A percentile compares a stretch with the other conserved stretches of the same genome.
phyloP scores from a whole-genome alignment of 352 stramenopile genomes.

The Phytophthora citrophthora region DNA sequence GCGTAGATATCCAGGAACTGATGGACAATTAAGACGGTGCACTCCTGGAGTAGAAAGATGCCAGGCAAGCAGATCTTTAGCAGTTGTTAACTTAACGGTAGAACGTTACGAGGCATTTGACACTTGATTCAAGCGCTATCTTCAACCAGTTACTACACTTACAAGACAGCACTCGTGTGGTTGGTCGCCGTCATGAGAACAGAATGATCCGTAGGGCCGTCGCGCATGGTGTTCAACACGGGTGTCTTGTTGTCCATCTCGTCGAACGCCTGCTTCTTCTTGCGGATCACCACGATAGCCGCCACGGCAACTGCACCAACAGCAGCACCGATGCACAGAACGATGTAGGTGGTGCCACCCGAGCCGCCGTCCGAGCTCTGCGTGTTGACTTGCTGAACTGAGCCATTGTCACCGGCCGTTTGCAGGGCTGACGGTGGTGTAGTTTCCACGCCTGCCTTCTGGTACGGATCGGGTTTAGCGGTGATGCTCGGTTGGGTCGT shows the following conservation, averaged over 20 bases:
- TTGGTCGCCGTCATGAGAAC: slow-evolving; percentile 63
- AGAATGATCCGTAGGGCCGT: slow-evolving; percentile 20
- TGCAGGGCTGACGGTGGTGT: slow-evolving; percentile 12
- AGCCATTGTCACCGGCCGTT: slow-evolving; percentile 18
- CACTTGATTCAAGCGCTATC: slow-evolving; percentile 1
- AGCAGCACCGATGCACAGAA: slow-evolving; percentile 25
- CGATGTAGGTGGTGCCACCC: slow-evolving; percentile 16
- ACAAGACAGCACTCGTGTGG: slow-evolving; percentile 48
- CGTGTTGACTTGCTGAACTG: slow-evolving; percentile 37
- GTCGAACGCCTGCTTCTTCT: slow-evolving; percentile 66
- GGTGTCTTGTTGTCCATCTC: slow-evolving; percentile 67
- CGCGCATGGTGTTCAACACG: slow-evolving; percentile 23
- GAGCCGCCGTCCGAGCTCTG: slow-evolving; percentile 13
- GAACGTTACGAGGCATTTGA: slow-evolving; percentile 18
- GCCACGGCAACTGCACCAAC: slow-evolving; percentile 44
- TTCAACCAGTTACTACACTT: slow-evolving; percentile 22
- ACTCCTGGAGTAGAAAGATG: no score
- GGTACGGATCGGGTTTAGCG: slow-evolving; percentile 8
- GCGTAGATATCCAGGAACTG: slow-evolving; percentile 62
- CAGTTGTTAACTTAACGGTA: not conserved
- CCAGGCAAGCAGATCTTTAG: not conserved
- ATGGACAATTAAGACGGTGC: slow-evolving; percentile 30
- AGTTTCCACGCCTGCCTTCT: slow-evolving; percentile 19
- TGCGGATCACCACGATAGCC: slow-evolving; percentile 55
- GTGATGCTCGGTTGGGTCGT: slow-evolving; percentile 5